Evolutionary conservation across 2,329 filamentous ascomycete genomes (phyloP).

Genomic region (Xenoacremonium recifei): DNA sequence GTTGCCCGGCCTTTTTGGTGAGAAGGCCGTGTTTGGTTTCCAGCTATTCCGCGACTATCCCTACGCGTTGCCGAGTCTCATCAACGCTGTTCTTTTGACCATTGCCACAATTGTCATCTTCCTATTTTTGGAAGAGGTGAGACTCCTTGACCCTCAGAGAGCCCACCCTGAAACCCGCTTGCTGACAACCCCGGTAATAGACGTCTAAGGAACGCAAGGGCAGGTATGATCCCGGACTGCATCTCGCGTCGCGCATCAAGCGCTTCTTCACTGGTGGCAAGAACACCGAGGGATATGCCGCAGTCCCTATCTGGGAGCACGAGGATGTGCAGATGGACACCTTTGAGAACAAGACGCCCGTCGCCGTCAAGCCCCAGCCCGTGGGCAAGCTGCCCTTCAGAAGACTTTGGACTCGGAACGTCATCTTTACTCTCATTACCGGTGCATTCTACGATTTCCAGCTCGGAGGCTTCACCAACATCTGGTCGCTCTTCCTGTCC

Average conservation of each 20-base stretch:
- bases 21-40: conserved; percentile 56
- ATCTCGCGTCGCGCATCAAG: conserved; percentile 33
- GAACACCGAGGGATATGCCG: conserved; percentile 28
- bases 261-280: conserved; percentile 26
- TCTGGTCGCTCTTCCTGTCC: conserved; percentile 69
- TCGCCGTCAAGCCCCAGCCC: conserved; percentile 8
- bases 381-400: conserved; percentile 33
- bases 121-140: conserved; percentile 65
- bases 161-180: conserved; percentile 1
- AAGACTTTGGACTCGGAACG: conserved; percentile 47
- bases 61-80: conserved; percentile 67
- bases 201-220: conserved; percentile 45
- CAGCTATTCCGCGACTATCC: conserved; percentile 65
- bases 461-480: conserved; percentile 64
- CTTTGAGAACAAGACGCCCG: conserved; percentile 10
- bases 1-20: conserved; percentile 63
- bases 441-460: conserved; percentile 72
- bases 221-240: conserved; percentile 45
- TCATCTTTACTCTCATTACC: conserved; percentile 54
- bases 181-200: conserved; percentile 27
- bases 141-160: conserved; percentile 3
- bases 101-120: conserved; percentile 54
- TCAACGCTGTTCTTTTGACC: conserved; percentile 61
- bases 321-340: conserved; percentile 6
- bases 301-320: conserved; percentile 21